Percentiles rank a stretch among this genome's conserved stretches.
phyloP scores from a whole-genome alignment of 768 basidiomycete species.

The Coprinellus micaceus region DNA sequence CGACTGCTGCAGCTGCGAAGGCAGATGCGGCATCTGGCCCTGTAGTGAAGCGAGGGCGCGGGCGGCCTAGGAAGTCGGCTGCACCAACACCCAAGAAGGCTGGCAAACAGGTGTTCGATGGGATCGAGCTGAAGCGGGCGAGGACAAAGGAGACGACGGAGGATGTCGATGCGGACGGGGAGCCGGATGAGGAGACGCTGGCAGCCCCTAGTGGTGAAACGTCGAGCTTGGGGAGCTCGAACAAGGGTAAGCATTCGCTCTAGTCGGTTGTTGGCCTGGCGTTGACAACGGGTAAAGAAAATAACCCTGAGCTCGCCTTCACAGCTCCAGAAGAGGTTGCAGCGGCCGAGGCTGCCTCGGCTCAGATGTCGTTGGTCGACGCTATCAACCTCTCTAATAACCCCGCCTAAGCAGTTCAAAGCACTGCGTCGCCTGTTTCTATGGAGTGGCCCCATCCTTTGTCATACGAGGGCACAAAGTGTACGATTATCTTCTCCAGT shows the following conservation, averaged over 20 bases:
- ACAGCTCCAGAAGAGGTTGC: background rate
- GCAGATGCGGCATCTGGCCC: background rate
- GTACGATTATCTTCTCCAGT: too few species aligned
- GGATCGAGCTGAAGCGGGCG: background rate
- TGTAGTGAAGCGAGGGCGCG: constrained; percentile 3
- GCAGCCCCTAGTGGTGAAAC: background rate
- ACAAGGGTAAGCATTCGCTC: background rate
- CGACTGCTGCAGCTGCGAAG: background rate
- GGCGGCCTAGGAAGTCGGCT: constrained; percentile 1
- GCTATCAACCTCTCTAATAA: too few species aligned
- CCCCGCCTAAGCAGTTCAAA: too few species aligned
- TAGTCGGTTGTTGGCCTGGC: too few species aligned
- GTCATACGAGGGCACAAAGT: too few species aligned
- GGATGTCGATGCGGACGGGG: background rate
- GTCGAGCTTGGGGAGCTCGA: background rate
- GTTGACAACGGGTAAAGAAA: background rate
- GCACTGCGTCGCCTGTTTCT: too few species aligned
- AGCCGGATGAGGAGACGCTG: background rate
- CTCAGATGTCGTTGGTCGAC: too few species aligned
- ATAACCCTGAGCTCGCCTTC: background rate
- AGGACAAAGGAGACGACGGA: background rate
- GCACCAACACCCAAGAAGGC: background rate
- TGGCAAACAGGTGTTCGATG: background rate
- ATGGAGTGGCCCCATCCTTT: too few species aligned
- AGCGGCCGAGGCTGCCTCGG: too few species aligned